Evolutionary conservation across 495 filamentous ascomycete genomes (phyloP), one percentile per base, ranked within the genome.

Genomic region (Apiosordaria backusii): DNA sequence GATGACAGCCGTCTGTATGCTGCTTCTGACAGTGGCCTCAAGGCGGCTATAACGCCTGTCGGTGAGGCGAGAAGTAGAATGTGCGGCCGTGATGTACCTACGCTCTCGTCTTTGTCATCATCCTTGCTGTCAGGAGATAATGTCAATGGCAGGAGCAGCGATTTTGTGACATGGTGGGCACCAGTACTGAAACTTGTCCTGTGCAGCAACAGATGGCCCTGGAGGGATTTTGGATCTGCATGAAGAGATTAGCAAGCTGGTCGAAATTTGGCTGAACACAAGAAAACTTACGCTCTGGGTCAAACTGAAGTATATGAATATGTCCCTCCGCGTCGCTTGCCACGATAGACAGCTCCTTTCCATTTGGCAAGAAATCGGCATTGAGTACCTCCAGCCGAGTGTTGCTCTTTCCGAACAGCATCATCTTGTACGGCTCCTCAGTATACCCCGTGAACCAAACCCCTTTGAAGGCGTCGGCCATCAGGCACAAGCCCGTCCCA

Each of bases 401-500:
- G 4, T 83, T 81, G 71, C 89, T 88, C 76, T 97, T 97, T 55
- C 93, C 92, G 73, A 98, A 94, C n/a, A 96, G 81, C 16, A 88
- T 89, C 88, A 99, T 93, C 73, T 89, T 92, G 73, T 98, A 98
- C 0, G 95, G 95, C 69, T 97, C 94, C 76, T 97, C 92, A 57
- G 89, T 92, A 73, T 96, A 98, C 0, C 95, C 95, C 18, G 89
- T 90, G 66, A 99, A 96, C 93, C 93, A 97, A 13, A 97, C 80
- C 0, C 94, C 94, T 76, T 97, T 97, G 70, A 93, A 83, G 4
- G 90, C 93, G 79, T 99, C 95, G 0, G 89, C 90, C 74, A 97
- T 83, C 4, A 96, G 77, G 69, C 87, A 91, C 73, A 98, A 82
- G 4, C 94, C 93, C 0, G 92, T 96, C 1, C 89, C 88, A 24